phyloP scores from a whole-genome alignment of 2,329 filamentous ascomycete species.

The Diaporthe citriasiana region DNA sequence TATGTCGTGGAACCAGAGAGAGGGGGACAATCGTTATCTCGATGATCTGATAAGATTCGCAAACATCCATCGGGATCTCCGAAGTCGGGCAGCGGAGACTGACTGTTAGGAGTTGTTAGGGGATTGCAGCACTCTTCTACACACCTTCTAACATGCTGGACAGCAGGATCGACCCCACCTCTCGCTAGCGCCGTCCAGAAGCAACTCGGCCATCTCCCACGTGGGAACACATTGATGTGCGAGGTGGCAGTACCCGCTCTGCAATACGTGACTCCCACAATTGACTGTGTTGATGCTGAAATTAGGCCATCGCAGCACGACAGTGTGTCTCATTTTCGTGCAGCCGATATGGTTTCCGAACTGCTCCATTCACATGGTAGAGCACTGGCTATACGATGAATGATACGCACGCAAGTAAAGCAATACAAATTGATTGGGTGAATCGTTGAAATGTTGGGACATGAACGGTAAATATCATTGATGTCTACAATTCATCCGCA shows the following conservation, averaged over 20 bases:
- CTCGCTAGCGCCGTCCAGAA: not conserved
- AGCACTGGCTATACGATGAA: too few relatives aligned
- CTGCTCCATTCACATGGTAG: too few relatives aligned
- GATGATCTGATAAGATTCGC: conserved; percentile 40
- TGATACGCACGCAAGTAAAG: not conserved
- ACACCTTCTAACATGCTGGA: not conserved
- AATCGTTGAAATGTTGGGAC: not conserved
- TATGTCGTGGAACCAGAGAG: conserved; percentile 22
- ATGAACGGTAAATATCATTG: not conserved
- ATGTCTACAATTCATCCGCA: not conserved
- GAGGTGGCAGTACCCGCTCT: too few relatives aligned
- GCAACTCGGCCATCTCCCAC: conserved; percentile 13
- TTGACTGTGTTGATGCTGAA: not conserved
- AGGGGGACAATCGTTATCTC: conserved; percentile 25
- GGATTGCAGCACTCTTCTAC: fast-evolving
- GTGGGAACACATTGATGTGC: not conserved
- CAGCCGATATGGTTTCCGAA: too few relatives aligned
- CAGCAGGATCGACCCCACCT: not conserved
- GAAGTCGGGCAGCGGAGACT: not conserved
- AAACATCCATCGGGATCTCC: not conserved
- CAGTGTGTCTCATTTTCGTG: too few relatives aligned
- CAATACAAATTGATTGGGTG: not conserved
- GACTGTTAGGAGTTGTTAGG: conserved; percentile 2
- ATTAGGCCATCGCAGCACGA: not conserved
- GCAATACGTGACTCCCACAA: too few relatives aligned